phyloP scores from a whole-genome alignment of 2,329 filamentous ascomycete species.

The Hypoxylon sp. region DNA sequence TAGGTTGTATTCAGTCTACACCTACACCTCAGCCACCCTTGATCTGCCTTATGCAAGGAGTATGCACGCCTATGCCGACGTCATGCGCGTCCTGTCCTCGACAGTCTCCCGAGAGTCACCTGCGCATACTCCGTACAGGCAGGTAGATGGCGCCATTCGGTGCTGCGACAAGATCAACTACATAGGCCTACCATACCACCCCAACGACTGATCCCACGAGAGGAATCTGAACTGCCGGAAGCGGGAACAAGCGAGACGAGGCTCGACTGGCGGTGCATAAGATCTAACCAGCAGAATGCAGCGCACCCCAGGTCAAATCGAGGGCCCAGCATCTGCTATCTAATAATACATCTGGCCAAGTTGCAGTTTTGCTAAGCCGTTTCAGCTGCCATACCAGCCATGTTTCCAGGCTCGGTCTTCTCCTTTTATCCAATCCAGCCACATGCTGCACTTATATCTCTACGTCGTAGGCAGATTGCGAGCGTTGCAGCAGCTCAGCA shows the following conservation, averaged over 20 bases:
- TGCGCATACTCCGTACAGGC: not conserved
- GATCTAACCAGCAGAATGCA: conserved; percentile 10
- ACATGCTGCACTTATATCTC: conserved; percentile 12
- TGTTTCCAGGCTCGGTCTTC: conserved; percentile 2
- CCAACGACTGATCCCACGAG: not conserved
- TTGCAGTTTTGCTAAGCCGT: conserved; percentile 12
- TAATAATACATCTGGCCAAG: conserved; percentile 27
- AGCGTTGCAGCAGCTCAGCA: conserved; percentile 15
- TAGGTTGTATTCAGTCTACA: not conserved
- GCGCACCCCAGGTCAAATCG: conserved; percentile 7
- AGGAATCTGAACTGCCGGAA: not conserved
- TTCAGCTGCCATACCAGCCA: conserved; percentile 21
- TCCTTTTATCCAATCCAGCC: conserved; percentile 1
- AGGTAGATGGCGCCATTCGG: not conserved
- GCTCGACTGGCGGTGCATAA: not conserved
- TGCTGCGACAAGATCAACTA: not conserved
- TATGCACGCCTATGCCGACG: conserved; percentile 10
- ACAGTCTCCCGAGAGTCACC: not conserved
- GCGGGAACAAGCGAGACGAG: not conserved
- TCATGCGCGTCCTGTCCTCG: conserved; percentile 18
- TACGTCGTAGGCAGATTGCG: conserved; percentile 7
- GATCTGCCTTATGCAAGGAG: conserved; percentile 34
- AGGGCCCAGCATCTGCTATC: not conserved
- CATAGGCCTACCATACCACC: not conserved
- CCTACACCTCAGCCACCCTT: conserved; percentile 17